Evolutionary conservation across 202 grass and related monocot genomes (phyloP), one percentile per base, ranked within the genome.

Genomic region (Brachypodium distachyon): DNA sequence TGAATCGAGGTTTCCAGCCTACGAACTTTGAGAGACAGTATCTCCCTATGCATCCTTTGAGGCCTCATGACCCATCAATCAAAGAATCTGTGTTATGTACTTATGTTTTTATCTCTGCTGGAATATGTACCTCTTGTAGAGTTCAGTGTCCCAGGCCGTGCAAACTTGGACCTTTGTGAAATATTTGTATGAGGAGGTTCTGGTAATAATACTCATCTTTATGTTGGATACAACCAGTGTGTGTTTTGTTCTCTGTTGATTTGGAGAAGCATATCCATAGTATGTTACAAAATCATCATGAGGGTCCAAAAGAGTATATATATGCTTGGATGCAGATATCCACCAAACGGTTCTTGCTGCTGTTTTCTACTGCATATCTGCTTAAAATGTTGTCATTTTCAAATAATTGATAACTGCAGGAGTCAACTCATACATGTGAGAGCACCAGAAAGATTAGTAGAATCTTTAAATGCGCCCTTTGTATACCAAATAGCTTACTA

Each of bases 1-100:
- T 0, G 82, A 92, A n/a, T 86, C 95, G 4, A 83, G 77, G 47
- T 98, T 98, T 25, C 91, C 91, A 0, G 87, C 89, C 37, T 98
- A 94, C 21, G 95, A 98, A 83, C 79, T 94, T 75, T 92, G 80
- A 90, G 49, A 37, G 11, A 9, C 11, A 22, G 9, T 21, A 85
- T 52, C 53, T 72, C 17, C 72, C 19, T 53, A 61, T 5, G 63
- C 61, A 50, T 31, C 38, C 1, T 34, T 27, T 31, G 40, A 51
- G n/a, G 47, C 21, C 33, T 10, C 65, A 1, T 12, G 21, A 39
- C 56, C 62, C 13, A 17, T 19, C 43, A 19, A 17, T 84, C 5
- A 52, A 53, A 37, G 10, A 56, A 48, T 8, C 18, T 70, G 3
- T 70, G 19, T 52, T 29, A 58, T 6, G 34, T 46, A 74, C 17